Percentiles rank a stretch among this genome's conserved stretches.
Evolutionary conservation across 352 stramenopile genomes (phyloP).

Genomic region (Pythium dissimile): DNA sequence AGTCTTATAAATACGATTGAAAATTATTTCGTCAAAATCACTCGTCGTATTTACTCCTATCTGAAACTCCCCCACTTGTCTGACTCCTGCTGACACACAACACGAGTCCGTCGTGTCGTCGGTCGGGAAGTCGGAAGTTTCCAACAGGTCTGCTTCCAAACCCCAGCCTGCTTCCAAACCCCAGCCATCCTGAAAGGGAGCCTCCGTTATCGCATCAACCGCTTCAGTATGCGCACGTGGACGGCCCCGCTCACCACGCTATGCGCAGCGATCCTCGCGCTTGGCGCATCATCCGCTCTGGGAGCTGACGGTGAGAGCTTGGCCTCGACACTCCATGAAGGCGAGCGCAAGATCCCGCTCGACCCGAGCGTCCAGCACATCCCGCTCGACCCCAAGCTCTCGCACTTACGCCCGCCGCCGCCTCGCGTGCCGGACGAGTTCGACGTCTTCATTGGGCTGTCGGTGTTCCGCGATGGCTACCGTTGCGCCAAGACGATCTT

Average conservation of each 20-base stretch:
- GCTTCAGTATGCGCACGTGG: slow-evolving; percentile 14
- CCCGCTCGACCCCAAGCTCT: slow-evolving; percentile 32
- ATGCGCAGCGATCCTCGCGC: background rate
- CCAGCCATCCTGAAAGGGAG: too few species aligned
- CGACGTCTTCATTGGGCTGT: slow-evolving; percentile 75
- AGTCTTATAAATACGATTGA: too few species aligned
- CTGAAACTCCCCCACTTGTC: too few species aligned
- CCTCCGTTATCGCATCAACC: too few species aligned
- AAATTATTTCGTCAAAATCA: too few species aligned
- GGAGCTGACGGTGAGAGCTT: slow-evolving; percentile 5
- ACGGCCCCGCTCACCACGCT: background rate
- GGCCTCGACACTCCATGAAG: slow-evolving; percentile 31
- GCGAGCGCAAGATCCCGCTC: slow-evolving; percentile 39
- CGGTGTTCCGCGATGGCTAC: slow-evolving; percentile 78
- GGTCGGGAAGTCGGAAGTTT: too few species aligned
- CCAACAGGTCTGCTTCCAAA: too few species aligned
- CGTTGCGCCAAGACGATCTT: slow-evolving; percentile 81
- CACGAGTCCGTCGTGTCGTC: too few species aligned
- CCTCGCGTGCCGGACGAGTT: slow-evolving; percentile 44
- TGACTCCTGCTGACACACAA: too few species aligned
- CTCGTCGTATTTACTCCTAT: too few species aligned
- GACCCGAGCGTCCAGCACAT: slow-evolving; percentile 76
- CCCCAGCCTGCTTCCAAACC: too few species aligned
- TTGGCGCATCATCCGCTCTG: background rate
- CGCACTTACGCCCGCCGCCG: slow-evolving; percentile 54